Evolutionary conservation across 2,329 filamentous ascomycete genomes (phyloP), one percentile per base, ranked within the genome.

Genomic region (Lachnellula suecica): DNA sequence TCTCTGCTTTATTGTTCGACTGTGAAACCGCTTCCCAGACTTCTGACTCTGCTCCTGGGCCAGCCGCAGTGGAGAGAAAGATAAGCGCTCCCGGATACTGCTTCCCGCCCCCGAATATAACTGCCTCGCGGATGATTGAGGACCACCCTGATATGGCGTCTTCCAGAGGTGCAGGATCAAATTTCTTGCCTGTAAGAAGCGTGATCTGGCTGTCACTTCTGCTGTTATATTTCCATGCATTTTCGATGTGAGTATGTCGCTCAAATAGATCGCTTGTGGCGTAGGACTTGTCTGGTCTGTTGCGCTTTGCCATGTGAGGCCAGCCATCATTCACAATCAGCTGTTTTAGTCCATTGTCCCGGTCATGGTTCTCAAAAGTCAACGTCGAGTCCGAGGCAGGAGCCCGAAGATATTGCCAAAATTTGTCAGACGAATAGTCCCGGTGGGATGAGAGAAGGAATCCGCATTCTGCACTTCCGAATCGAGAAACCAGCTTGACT

Each of bases 111-210:
- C 85, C 85, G 60, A 88, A 86, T 9, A 88, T 74, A 20, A 87
- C 66, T 0, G 78, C 78, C 51, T 86, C 83, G 2, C 70, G 64
- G 0, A 87, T 59, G 1, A 76, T 24, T 58, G 10, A 65, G 64
- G 47, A 58, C 0, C 74, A 75, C 1, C 74, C 70, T 1, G 74
- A 66, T 4, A 87, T 74, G 0, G 72, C 73, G 2, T 74, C 77
- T 64, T 88, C 85, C 3, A 87, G 64, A 0, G 80, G 79, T 2
- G 79, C 77, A 1, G 84, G 84, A 58, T 87, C 83, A 54, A 88
- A 86, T 59, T 88, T 88, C 70, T 87, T 87, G 2, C 85, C 84
- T 6, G 83, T 88, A 9, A 81, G 70, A 4, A 88, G 72, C 0
- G 79, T 81, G 31, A 88, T 74, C 47, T 83, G 83, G 3, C 80